Percentiles rank a stretch among this genome's conserved stretches.
phyloP scores from a whole-genome alignment of 257 asterid genomes.

The Nicotiana otophora region DNA sequence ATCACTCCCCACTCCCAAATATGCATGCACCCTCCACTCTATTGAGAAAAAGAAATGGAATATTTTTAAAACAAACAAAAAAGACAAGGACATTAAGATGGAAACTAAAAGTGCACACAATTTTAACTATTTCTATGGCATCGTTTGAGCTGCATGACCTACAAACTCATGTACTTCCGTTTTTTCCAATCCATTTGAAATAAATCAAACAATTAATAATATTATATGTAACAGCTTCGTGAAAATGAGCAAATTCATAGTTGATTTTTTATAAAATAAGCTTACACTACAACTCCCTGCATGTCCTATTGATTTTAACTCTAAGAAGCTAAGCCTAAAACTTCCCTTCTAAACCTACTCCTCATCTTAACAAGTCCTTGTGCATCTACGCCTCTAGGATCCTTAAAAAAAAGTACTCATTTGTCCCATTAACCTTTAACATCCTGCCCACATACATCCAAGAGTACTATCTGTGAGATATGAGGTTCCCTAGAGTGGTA shows the following conservation, averaged over 20 bases:
- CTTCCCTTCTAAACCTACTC: neutral
- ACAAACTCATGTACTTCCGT: neutral
- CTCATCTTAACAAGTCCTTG: neutral
- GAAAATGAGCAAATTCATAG: neutral
- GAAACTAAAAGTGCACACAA: neutral
- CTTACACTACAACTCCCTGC: neutral
- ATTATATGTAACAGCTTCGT: neutral
- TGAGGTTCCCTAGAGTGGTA: neutral
- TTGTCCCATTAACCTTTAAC: neutral
- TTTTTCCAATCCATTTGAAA: neutral
- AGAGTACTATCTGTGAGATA: neutral
- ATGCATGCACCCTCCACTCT: neutral
- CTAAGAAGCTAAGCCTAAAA: neutral
- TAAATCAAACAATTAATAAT: neutral
- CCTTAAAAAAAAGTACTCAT: neutral
- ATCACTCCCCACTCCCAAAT: neutral
- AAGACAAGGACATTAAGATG: neutral
- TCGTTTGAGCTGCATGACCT: neutral
- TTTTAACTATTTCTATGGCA: neutral
- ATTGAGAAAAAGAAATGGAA: neutral
- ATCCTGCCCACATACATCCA: neutral
- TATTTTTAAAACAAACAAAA: neutral
- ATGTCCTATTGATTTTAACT: neutral
- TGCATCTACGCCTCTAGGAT: neutral
- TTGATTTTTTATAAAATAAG: neutral